Percentiles rank a stretch among this genome's conserved stretches.
Evolutionary conservation across 306 rosid species (phyloP).

Genomic region (Inga laurina): DNA sequence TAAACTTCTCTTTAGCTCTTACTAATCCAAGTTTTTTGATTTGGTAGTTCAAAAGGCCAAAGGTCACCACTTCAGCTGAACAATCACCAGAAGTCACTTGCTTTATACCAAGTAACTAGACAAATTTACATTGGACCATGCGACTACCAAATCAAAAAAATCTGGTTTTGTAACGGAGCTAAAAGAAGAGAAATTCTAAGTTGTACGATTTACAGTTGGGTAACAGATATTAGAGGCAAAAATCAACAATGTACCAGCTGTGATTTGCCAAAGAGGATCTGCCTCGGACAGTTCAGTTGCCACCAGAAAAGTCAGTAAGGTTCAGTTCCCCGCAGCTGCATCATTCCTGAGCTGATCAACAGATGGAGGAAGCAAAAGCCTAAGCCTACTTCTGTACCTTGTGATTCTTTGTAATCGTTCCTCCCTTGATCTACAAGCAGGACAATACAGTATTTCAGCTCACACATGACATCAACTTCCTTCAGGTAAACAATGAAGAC

Average conservation of each 20-base stretch:
- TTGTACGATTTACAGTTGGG: neutral
- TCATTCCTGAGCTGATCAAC: slow-evolving; percentile 70
- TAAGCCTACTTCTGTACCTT: slow-evolving; percentile 80
- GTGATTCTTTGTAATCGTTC: slow-evolving; percentile 68
- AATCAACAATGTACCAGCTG: neutral
- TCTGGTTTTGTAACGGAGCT: neutral
- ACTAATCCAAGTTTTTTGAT: neutral
- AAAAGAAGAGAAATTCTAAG: neutral
- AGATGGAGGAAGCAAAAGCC: slow-evolving; percentile 82
- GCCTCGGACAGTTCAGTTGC: neutral
- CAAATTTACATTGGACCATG: neutral
- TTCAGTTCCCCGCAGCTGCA: slow-evolving; percentile 60
- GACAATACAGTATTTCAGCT: slow-evolving; percentile 19
- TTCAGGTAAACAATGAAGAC: neutral
- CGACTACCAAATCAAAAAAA: neutral
- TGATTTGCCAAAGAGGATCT: neutral
- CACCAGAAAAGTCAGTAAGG: slow-evolving; percentile 18
- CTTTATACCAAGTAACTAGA: neutral
- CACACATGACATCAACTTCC: slow-evolving; percentile 5
- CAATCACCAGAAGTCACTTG: neutral
- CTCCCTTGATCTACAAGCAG: slow-evolving; percentile 64
- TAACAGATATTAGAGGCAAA: neutral
- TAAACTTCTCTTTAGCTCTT: neutral
- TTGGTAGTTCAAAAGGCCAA: neutral
- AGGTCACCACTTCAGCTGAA: neutral